phyloP scores from a whole-genome alignment of 2,329 filamentous ascomycete genomes.

The Pseudogymnoascus pannorum region DNA sequence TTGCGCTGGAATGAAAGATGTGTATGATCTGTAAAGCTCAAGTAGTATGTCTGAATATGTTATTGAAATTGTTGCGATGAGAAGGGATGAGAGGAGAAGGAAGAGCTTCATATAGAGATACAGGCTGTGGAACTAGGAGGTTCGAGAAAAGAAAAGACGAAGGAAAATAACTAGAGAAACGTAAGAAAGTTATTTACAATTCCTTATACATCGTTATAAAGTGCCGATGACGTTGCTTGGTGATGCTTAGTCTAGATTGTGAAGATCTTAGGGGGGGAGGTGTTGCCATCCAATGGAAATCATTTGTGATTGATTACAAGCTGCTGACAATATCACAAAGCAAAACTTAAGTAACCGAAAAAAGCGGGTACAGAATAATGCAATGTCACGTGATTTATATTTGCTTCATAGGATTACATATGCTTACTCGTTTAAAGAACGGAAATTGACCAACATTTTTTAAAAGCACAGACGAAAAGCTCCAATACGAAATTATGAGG shows the following conservation, averaged over 20 bases:
- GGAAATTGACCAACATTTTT: too few relatives aligned
- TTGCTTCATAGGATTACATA: neutral
- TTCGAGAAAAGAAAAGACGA: constrained; percentile 22
- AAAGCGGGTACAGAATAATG: neutral
- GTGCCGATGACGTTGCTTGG: neutral
- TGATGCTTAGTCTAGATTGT: constrained; percentile 1
- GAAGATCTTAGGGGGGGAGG: neutral
- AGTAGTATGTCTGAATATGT: constrained; percentile 16
- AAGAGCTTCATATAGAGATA: constrained; percentile 30
- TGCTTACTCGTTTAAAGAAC: too few relatives aligned
- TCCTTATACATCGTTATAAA: constrained; percentile 4
- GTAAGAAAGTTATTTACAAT: neutral
- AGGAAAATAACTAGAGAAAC: constrained; percentile 2
- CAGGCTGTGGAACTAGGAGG: constrained; percentile 17
- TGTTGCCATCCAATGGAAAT: neutral
- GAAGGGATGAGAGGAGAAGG: constrained; percentile 25
- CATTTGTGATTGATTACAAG: neutral
- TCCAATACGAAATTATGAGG: neutral
- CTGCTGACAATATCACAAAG: neutral
- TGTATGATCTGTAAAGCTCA: constrained; percentile 10
- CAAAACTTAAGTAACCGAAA: neutral
- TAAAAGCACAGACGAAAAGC: neutral
- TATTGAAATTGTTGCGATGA: constrained; percentile 28
- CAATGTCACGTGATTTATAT: neutral
- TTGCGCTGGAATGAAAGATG: neutral